These are phyloP conservation scores for Fusarium sp. DNA, from an alignment of 2,329 filamentous ascomycete genomes.

Conservation along the genomic window DNA sequence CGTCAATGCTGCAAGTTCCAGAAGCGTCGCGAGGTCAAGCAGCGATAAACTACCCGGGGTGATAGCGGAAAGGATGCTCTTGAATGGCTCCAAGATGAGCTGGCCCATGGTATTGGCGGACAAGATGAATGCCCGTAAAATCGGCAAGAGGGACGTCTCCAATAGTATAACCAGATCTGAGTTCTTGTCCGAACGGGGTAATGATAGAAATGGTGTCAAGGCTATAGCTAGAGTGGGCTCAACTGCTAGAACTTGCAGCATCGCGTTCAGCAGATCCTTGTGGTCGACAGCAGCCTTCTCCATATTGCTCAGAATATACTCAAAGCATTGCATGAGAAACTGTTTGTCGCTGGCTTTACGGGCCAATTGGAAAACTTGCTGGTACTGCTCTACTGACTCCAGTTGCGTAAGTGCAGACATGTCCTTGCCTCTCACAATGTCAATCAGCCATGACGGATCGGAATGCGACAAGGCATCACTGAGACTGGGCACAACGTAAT, in stretches of 20 bases:
- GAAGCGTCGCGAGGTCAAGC: background rate
- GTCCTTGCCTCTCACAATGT: background rate
- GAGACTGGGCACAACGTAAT: background rate
- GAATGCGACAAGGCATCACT: background rate
- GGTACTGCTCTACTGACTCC: background rate
- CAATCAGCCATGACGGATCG: background rate
- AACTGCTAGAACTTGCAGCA: background rate
- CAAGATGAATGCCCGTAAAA: background rate
- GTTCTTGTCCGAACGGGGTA: background rate
- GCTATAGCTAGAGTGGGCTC: background rate
- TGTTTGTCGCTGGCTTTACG: background rate
- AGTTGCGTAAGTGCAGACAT: background rate
- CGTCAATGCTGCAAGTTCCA: constrained; percentile 20
- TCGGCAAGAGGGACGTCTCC: background rate
- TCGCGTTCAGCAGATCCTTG: fast-evolving
- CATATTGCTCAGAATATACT: background rate
- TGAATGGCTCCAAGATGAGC: constrained; percentile 10
- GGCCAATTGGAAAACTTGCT: background rate
- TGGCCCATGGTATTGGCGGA: constrained; percentile 3
- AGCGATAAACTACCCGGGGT: background rate
- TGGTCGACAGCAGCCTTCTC: fast-evolving
- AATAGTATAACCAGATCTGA: background rate
- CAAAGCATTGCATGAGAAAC: background rate
- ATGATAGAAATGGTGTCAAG: background rate
- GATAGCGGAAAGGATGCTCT: constrained; percentile 9